Evolutionary conservation across 306 rosid genomes (phyloP).

Genomic region (Cicer bijugum): DNA sequence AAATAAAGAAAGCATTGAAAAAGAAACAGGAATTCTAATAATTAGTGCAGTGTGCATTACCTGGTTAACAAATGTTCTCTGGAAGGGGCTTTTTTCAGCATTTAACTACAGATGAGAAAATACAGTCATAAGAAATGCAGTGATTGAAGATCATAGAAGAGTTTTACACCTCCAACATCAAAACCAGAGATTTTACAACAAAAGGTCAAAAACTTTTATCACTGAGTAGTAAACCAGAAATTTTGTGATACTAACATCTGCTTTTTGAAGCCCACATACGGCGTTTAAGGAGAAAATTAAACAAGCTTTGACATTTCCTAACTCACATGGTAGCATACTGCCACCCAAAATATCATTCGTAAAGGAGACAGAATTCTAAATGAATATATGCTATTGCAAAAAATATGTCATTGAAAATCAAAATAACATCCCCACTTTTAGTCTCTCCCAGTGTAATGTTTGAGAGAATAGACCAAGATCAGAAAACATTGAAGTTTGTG

Average conservation of each 20-base stretch:
- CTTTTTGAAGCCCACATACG: constrained; percentile 7
- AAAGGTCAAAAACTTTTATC: neutral
- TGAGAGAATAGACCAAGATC: constrained; percentile 4
- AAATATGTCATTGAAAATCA: neutral
- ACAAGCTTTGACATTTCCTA: constrained; percentile 29
- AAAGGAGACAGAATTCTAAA: neutral
- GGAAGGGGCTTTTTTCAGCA: constrained; percentile 95
- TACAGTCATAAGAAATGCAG: constrained; percentile 40
- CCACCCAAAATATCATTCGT: constrained; percentile 29
- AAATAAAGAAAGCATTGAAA: constrained; percentile 29
- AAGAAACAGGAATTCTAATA: constrained; percentile 32
- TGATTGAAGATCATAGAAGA: constrained; percentile 26
- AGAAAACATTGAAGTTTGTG: neutral
- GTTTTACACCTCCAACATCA: constrained; percentile 11
- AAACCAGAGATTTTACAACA: constrained; percentile 20
- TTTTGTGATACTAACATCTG: constrained; percentile 10
- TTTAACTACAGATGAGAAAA: constrained; percentile 76
- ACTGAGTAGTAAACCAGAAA: constrained; percentile 17
- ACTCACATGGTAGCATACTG: constrained; percentile 15
- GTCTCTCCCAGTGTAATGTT: constrained; percentile 23
- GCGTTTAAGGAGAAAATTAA: constrained; percentile 1
- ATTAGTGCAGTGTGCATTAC: constrained; percentile 48
- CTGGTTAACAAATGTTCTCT: constrained; percentile 96
- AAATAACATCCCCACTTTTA: neutral
- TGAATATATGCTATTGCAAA: neutral